Percentiles rank a stretch among this genome's conserved stretches.
Conservation (phyloP, 164 flowering plant genomes). For the Houttuynia cordata region DNA sequence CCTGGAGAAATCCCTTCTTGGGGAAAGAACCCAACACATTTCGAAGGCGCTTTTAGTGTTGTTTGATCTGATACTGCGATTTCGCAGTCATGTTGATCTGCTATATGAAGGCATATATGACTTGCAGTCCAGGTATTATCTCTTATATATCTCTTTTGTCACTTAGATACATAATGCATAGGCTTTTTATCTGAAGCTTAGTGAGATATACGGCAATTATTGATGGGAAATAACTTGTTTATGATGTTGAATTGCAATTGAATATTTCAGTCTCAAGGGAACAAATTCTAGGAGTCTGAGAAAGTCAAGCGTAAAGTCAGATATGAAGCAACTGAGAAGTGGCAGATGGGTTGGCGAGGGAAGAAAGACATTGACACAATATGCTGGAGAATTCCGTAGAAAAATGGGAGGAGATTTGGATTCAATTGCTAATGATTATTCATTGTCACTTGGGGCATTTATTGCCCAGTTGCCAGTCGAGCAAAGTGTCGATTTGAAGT, state of each 20-base stretch:
- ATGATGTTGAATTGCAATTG: constrained; percentile 3
- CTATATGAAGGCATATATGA: constrained; percentile 84
- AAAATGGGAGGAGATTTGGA: constrained; percentile 66
- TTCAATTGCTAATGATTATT: constrained; percentile 58
- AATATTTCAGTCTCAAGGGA: constrained; percentile 8
- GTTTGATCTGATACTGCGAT: constrained; percentile 84
- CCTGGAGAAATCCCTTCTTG: constrained; percentile 92
- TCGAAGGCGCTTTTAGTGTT: constrained; percentile 64
- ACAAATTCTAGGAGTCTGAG: constrained; percentile 2
- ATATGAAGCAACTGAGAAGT: constrained; percentile 25
- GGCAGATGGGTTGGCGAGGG: constrained; percentile 70
- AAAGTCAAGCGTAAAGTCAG: constrained; percentile 22
- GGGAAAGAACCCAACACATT: constrained; percentile 70
- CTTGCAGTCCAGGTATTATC: constrained; percentile 67
- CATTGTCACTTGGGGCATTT: constrained; percentile 62
- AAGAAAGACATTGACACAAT: constrained; percentile 71
- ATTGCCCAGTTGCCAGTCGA: constrained; percentile 84
- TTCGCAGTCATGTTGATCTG: constrained; percentile 80
- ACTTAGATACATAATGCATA: not conserved
- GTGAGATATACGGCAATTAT: not conserved
- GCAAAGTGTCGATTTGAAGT: constrained; percentile 88
- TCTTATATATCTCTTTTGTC: not conserved
- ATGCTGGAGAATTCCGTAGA: constrained; percentile 68
- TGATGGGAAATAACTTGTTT: not conserved
- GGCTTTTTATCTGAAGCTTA: not conserved